A percentile compares a stretch with the other conserved stretches of the same genome.
phyloP scores from a whole-genome alignment of 805 yeast genomes.

The Metschnikowia borealis region DNA sequence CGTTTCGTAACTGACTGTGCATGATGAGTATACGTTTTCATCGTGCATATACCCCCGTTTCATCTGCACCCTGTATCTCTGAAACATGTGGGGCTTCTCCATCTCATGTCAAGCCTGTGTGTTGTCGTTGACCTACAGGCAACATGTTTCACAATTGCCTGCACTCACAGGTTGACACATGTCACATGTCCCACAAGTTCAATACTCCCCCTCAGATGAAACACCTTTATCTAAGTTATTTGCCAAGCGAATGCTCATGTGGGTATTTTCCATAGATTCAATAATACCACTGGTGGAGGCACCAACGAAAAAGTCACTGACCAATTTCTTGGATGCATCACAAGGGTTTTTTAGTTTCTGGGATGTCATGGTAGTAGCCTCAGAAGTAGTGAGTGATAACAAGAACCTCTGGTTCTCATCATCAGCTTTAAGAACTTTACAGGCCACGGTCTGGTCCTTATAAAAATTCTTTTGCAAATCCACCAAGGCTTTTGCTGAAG shows the following conservation, averaged over 20 bases:
- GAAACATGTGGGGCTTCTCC: no score
- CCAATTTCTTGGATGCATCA: conserved; percentile 46
- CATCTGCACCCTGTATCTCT: no score
- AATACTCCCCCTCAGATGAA: no score
- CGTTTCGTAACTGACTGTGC: no score
- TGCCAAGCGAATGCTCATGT: conserved; percentile 70
- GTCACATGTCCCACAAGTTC: no score
- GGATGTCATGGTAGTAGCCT: conserved; percentile 9
- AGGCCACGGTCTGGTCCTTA: conserved; percentile 67
- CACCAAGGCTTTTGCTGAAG: conserved; percentile 47
- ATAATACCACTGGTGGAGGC: conserved; percentile 55
- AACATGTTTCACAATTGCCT: no score
- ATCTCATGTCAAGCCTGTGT: no score
- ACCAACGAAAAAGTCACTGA: conserved; percentile 58
- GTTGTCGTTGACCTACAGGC: no score
- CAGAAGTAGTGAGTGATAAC: conserved; percentile 48
- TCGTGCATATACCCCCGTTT: no score
- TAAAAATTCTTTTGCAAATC: conserved; percentile 54
- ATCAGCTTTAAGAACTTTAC: conserved; percentile 64
- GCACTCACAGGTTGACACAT: no score
- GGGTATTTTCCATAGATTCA: conserved; percentile 63
- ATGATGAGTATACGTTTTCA: no score
- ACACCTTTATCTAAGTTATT: conserved; percentile 68
- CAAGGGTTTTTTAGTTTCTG: conserved; percentile 48
- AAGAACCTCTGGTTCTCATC: conserved; percentile 67